Percentiles rank a stretch among this genome's conserved stretches.
Evolutionary conservation across 345 rosid genomes (phyloP).

Genomic region (Eucalyptus cloeziana): DNA sequence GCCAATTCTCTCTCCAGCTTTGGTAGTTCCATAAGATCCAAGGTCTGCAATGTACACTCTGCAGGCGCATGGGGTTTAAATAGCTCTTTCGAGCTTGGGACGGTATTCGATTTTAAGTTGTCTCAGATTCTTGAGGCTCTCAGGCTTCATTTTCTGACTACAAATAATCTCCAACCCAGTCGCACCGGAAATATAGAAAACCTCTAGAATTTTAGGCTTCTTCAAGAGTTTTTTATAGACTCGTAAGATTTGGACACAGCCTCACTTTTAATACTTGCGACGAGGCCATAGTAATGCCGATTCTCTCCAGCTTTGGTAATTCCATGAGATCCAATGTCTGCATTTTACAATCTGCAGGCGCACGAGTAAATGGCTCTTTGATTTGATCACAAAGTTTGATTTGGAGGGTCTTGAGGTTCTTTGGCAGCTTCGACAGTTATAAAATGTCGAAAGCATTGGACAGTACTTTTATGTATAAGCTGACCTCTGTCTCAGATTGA

Average conservation of each 20-base stretch:
- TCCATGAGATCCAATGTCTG: not conserved
- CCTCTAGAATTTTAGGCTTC: not conserved
- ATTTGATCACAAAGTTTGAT: constrained; percentile 30
- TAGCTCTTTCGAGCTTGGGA: not conserved
- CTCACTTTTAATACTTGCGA: not conserved
- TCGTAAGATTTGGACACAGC: not conserved
- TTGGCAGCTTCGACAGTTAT: not conserved
- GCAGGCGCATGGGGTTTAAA: not conserved
- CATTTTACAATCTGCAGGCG: not conserved
- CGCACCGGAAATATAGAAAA: not conserved
- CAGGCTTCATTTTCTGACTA: not conserved
- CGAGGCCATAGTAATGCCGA: not conserved
- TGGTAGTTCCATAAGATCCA: constrained; percentile 29
- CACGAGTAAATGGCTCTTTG: not conserved
- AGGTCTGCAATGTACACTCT: not conserved
- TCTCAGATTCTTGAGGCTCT: not conserved
- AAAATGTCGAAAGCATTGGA: not conserved
- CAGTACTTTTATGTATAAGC: not conserved
- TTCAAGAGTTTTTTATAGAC: not conserved
- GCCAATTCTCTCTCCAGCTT: constrained; percentile 2
- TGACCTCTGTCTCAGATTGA: not conserved
- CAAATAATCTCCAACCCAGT: not conserved
- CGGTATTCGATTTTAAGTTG: not conserved
- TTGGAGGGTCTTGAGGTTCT: constrained; percentile 17
- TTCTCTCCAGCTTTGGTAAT: too few relatives aligned